Base-by-base conservation (phyloP, 805 yeast species). In the Lachancea sp. region DNA sequence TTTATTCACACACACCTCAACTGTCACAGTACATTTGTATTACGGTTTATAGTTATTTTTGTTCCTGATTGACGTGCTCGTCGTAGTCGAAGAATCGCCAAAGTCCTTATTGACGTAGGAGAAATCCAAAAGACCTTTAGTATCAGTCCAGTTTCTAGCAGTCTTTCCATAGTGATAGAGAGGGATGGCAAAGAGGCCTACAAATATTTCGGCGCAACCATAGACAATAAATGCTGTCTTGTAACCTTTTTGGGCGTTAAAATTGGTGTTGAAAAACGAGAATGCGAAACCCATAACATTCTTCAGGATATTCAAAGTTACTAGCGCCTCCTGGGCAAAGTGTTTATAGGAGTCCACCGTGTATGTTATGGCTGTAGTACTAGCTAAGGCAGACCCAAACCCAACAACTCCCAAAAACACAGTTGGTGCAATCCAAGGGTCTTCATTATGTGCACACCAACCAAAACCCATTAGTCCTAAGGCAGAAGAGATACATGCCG, bases 291-390 rank as follows among this genome's bases (percentile, higher is more conserved):
- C 83, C 24, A 75, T 36, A 8, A 73, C 56, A 47, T 78, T 78
- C 56, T 78, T 77, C 39, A 67, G 56, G 36, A 77, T 60, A 52
- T 77, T 77, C 39, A 77, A 64, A 5, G 79, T 66, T 2, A 78
- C 83, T 24, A 78, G 62, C 0, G 78, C 67, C 50, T 78, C 83
- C 2, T 76, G 68, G 0, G 83, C 80, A 62, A 68, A 75, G 64
- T 69, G 64, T 42, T 70, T 70, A 55, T 77, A 76, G 9, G 72
- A 67, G 52, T 77, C 83, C 18, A 77, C 77, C 3, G 76, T 67
- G 52, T 69, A 76, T 1, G 83, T 76, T 43, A 77, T 77, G 21
- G 79, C 75, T 1, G 79, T 73, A 6, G 83, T 77, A 20, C 80
- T 73, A 1, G 79, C 79, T 48, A 78, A 61, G 2, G 79, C 71